Base-by-base conservation (phyloP, 2,329 filamentous ascomycete genomes). In the Sphaerulina musiva region DNA sequence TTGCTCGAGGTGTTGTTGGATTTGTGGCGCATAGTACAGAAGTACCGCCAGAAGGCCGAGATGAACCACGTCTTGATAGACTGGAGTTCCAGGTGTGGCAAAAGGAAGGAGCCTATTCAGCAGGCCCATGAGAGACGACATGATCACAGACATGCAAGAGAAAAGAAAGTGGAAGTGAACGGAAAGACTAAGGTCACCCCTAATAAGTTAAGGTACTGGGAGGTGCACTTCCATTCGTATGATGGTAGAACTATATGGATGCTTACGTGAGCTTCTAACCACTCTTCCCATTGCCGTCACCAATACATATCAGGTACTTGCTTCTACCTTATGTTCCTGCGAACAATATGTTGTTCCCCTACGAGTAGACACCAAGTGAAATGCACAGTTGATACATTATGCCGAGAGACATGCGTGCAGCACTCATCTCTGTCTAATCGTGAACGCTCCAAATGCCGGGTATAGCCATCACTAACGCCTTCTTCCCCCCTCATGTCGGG, bases 51-150 rank as follows among this genome's bases (percentile, higher is more conserved):
- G 68, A 3, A 71, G 64, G 20, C 66, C 66, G 3, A 76, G 72
- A 61, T 78, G 75, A 0, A 76, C 55, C 9, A 78, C 63, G 55
- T 78, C 76, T 62, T 77, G 75, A 0, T 70, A 36, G 4, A 78
- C 60, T 4, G 76, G 76, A 29, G 74, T 77, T 4, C 70, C 68
- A 1, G 72, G 71, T 14, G 72, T 72, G 39, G 76, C 75, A 62
- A 78, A 78, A 0, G 76, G 76, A 2, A 78, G 65, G 10, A 78
- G 68, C 55, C 66, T 61, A 58, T 77, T 77, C 14, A 77, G 29
- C 11, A 61, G 43, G 12, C 54, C 51, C 11, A 65, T 20, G 1
- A 64, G 10, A 5, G 63, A 61, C 1, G 61, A 59, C 66, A 68
- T 68, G 46, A 20, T 58, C 20, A 20, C 20, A 20, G 20, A 20